Base-by-base conservation (phyloP, 2,329 filamentous ascomycete genomes). In the Dichotomopilus funicola region DNA sequence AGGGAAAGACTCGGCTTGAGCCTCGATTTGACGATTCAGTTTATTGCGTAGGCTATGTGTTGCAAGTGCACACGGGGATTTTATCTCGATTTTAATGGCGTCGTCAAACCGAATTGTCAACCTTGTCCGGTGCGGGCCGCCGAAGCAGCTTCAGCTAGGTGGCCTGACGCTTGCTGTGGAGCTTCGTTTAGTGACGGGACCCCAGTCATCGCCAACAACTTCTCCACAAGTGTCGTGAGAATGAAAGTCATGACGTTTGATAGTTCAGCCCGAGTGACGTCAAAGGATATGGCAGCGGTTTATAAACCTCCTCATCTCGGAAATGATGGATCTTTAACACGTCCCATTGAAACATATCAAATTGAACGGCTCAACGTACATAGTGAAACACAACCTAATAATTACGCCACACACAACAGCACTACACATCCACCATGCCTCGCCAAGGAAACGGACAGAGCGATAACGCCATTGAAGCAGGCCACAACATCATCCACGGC, bases 371-470 rank as follows among this genome's bases (percentile, higher is more conserved):
- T 48, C 44, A 13, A 1, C 4, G 37, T 9, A 40, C 7, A 7
- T 42, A 42, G 12, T 19, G 35, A 6, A 13, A 36, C 45, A 48
- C 35, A 6, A 42, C n/a, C 3, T 44, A 8, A 48, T 19, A 13
- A 6, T 13, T 7, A 42, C 12, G 38, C 27, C 8, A 9, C 34
- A 37, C 27, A 31, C 35, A 52, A 12, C 34, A 31, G 37, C 19
- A 33, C 31, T 5, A 5, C 13, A 34, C 8, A 2, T 27, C 51
- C 65, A 75, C 54, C 56, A 79, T 79, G 77, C 76, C 77, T 73
- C 74, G 75, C 65, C 68, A 75, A 58, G 76, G 76, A 74, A 73
- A 75, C 63, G 75, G 75, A 52, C 71, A 70, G 59, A 70, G 72
- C 55, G 68, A 79, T 67, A 78, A 79, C 66, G 73, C 73, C 56